Evolutionary conservation across 2,329 filamentous ascomycete species (phyloP), one percentile per base, ranked within the genome.

Genomic region (Diplodia scrobiculata): DNA sequence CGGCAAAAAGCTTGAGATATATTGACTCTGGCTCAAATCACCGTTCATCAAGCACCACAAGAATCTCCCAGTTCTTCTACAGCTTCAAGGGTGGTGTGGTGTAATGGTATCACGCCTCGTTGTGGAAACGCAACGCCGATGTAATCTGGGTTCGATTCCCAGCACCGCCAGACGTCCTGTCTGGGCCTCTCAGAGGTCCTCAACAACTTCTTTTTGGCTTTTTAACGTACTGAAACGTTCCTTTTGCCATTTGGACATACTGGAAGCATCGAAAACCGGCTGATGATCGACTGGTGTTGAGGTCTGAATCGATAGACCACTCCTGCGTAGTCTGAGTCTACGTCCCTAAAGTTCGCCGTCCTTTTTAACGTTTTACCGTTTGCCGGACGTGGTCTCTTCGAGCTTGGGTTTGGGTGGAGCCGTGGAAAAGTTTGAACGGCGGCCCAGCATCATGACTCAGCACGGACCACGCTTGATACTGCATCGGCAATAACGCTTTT

Each of bases 101-200:
- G 25, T 27, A 65, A 32, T 21, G 63, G 63, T 41, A 65, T 6
- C 27, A 65, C 21, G 25, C 13, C 10, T 38, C 63, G 63, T 65
- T 65, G 63, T 65, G 63, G 63, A 32, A 32, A 9, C 29, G 7
- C 29, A 32, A 32, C 29, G 29, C 29, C 29, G 29, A 32, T 50
- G 10, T 5, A 45, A 47, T 32, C 63, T 65, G 63, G 63, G 63
- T 65, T 65, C 63, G 63, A 65, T 65, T 65, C 63, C 63, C 63
- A 65, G 63, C 29, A 55, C 36, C 36, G 51, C 50, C 62, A 64
- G n/a, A n/a, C 17, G 38, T 17, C 14, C 7, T 6, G 7, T 14
- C 32, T 54, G 32, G 19, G 51, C 17, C 51, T 32, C 19, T 54
- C 27, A 13, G 34, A 19, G 29, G 27, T 21, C 25, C 25, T 14